Percentiles rank a stretch among this genome's conserved stretches.
These are phyloP conservation scores for Paratrypanosoma confusum DNA, from an alignment of 208 protist genomes.

Conservation along the genomic window DNA sequence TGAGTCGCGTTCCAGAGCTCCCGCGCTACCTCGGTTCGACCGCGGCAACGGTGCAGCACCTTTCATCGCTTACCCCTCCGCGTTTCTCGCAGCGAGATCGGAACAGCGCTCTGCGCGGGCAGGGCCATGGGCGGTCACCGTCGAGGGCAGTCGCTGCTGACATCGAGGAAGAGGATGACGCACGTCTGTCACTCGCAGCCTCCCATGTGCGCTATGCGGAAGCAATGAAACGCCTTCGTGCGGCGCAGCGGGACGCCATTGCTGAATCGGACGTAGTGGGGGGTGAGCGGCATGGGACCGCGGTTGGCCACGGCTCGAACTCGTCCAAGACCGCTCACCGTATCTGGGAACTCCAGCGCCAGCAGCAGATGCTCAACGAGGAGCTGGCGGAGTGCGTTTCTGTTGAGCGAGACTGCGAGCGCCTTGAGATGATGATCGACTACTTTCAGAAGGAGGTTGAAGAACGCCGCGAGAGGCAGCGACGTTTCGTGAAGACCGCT, in stretches of 20 bases:
- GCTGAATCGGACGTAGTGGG: too few species aligned
- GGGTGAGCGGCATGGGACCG: too few species aligned
- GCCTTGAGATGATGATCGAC: slow-evolving; percentile 23
- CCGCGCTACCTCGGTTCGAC: slow-evolving; percentile 3
- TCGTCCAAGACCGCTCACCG: too few species aligned
- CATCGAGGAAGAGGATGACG: slow-evolving; percentile 14
- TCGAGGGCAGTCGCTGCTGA: background rate
- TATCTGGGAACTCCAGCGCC: slow-evolving; percentile 5
- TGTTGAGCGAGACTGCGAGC: slow-evolving; percentile 35
- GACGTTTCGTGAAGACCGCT: slow-evolving; percentile 8
- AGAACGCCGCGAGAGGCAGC: slow-evolving; percentile 7
- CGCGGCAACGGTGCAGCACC: slow-evolving; percentile 4
- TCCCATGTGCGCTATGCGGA: slow-evolving; percentile 17
- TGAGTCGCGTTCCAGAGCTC: too few species aligned
- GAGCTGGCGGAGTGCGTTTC: slow-evolving; percentile 17
- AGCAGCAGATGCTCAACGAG: slow-evolving; percentile 18
- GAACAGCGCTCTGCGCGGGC: slow-evolving; percentile 8
- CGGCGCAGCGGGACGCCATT: too few species aligned
- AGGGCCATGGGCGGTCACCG: too few species aligned
- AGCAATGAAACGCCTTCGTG: slow-evolving; percentile 7
- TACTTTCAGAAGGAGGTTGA: slow-evolving; percentile 19
- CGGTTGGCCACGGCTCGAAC: too few species aligned
- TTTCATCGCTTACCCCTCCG: slow-evolving; percentile 1
- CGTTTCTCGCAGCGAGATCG: slow-evolving; percentile 3
- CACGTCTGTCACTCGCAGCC: slow-evolving; percentile 7